phyloP scores from a whole-genome alignment of 169 alveolate species.

The Condylostoma magnum region DNA sequence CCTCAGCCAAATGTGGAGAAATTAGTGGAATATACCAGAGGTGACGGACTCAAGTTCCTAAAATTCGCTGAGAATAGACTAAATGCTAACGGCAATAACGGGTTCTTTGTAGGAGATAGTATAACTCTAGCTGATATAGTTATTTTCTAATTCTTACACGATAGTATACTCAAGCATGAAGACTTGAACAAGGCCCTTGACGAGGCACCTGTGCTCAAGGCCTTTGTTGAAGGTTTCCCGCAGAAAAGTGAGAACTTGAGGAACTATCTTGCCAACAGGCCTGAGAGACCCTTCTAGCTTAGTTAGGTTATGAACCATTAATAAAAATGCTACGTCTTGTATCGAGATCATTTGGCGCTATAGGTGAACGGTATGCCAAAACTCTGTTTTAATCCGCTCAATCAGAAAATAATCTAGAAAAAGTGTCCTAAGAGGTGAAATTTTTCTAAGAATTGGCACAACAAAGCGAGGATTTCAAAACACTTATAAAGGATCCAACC shows the following conservation, averaged over 20 bases:
- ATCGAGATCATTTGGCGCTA: not conserved
- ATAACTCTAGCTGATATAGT: constrained; percentile 30
- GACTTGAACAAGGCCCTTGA: too few relatives aligned
- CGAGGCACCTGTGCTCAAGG: too few relatives aligned
- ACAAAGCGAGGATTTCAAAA: constrained; percentile 13
- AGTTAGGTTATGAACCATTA: too few relatives aligned
- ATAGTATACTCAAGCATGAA: not conserved
- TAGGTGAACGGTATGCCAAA: constrained; percentile 16
- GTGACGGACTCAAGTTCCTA: not conserved
- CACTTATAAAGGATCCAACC: constrained; percentile 23
- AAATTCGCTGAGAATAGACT: not conserved
- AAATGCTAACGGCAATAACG: constrained; percentile 1
- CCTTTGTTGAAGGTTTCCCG: too few relatives aligned
- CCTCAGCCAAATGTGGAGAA: not conserved
- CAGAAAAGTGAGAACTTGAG: too few relatives aligned
- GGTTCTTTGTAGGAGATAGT: constrained; percentile 28
- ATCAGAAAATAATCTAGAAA: not conserved
- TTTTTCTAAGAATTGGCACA: not conserved
- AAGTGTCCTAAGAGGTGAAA: constrained; percentile 20
- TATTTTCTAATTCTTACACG: too few relatives aligned
- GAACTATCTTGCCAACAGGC: not conserved
- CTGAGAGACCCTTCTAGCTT: not conserved
- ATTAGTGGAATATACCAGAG: not conserved
- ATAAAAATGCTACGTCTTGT: not conserved
- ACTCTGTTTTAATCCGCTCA: constrained; percentile 17